Percentiles rank a stretch among this genome's conserved stretches.
Evolutionary conservation across 2,329 filamentous ascomycete species (phyloP).

Genomic region (Pseudomassariella vexata): DNA sequence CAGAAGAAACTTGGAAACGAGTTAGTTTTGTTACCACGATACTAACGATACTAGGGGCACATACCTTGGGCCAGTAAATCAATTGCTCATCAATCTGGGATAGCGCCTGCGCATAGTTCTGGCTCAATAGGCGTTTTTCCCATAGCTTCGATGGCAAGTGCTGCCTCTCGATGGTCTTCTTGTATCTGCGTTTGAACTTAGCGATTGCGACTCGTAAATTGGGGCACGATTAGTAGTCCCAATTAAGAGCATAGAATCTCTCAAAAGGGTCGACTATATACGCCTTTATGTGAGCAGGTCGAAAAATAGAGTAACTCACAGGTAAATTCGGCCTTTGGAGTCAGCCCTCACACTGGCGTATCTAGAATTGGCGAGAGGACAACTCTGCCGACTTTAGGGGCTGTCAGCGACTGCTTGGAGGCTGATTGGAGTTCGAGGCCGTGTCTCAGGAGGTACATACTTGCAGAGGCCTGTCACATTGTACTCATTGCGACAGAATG

Average conservation of each 20-base stretch:
- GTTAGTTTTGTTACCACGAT: too few species aligned
- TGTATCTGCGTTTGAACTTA: too few species aligned
- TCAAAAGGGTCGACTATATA: too few species aligned
- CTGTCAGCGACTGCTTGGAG: too few species aligned
- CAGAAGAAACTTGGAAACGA: constrained; percentile 84
- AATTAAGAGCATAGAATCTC: too few species aligned
- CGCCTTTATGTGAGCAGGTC: too few species aligned
- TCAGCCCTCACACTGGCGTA: constrained; percentile 89
- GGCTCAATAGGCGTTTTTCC: constrained; percentile 85
- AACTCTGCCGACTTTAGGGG: constrained; percentile 70
- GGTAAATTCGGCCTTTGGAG: constrained; percentile 67
- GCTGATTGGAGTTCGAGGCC: not conserved
- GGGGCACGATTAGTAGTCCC: too few species aligned
- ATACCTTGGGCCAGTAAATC: constrained; percentile 91
- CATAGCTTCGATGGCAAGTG: constrained; percentile 89
- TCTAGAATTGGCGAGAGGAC: constrained; percentile 41
- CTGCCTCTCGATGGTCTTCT: constrained; percentile 84
- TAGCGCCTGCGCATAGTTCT: constrained; percentile 86
- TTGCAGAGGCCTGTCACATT: constrained; percentile 57
- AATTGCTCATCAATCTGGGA: constrained; percentile 80
- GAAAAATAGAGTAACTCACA: too few species aligned
- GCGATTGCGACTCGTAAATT: too few species aligned
- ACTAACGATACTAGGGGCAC: too few species aligned
- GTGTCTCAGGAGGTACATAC: constrained; percentile 1
- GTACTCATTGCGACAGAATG: constrained; percentile 93